Conservation (phyloP, 306 rosid species). For the Astragalus glycyphyllos region DNA sequence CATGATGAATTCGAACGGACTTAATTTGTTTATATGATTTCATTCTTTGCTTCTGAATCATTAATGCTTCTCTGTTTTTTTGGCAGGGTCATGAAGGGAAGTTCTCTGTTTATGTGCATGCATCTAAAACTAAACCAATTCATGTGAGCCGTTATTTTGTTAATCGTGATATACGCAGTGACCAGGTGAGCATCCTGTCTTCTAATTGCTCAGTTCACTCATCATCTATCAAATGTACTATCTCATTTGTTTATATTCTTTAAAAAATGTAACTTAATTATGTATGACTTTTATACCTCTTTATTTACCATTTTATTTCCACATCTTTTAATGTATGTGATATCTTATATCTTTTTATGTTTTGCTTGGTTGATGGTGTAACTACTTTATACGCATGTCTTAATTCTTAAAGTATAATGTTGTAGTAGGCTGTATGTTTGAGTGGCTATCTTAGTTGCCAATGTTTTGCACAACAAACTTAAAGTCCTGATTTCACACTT, state of each 20-base stretch:
- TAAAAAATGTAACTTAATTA: too few species aligned
- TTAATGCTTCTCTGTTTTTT: constrained; percentile 41
- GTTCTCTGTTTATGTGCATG: constrained; percentile 93
- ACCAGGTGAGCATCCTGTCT: constrained; percentile 57
- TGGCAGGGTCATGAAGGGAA: constrained; percentile 96
- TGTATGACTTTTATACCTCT: too few species aligned
- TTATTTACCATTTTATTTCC: too few species aligned
- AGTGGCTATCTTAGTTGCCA: constrained; percentile 1
- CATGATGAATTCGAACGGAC: constrained; percentile 1
- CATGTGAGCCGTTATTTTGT: constrained; percentile 82
- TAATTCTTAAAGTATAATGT: too few species aligned
- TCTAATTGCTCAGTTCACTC: constrained; percentile 16
- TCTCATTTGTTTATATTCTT: too few species aligned
- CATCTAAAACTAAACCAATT: constrained; percentile 84
- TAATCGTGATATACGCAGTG: constrained; percentile 76
- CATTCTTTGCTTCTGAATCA: constrained; percentile 24
- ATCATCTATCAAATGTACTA: too few species aligned
- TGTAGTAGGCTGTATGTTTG: too few species aligned
- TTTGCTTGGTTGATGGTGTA: too few species aligned
- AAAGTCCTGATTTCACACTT: constrained; percentile 7
- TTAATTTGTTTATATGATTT: constrained; percentile 23
- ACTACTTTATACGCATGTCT: too few species aligned
- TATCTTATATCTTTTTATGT: too few species aligned
- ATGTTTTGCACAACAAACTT: constrained; percentile 1
- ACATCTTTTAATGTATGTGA: too few species aligned